These are phyloP conservation scores for Hylodesmum podocarpum DNA, from an alignment of 306 rosid genomes.

Conservation along the genomic window DNA sequence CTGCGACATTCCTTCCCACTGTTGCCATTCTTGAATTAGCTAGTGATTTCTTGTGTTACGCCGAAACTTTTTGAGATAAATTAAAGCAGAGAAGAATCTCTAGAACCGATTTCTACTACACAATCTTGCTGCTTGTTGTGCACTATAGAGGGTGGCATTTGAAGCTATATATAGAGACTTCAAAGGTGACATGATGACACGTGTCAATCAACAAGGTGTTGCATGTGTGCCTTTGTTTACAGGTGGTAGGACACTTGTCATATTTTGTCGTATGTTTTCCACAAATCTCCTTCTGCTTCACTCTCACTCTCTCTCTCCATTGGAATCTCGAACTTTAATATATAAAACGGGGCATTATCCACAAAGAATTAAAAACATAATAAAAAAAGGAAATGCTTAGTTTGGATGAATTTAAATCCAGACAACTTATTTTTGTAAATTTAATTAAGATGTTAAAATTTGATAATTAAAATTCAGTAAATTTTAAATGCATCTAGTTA, in stretches of 20 bases:
- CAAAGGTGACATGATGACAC: slow-evolving; percentile 32
- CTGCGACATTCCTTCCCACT: slow-evolving; percentile 74
- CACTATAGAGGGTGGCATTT: background rate
- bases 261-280: background rate
- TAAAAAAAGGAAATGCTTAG: background rate
- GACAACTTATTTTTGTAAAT: too few species aligned
- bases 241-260: slow-evolving; percentile 83
- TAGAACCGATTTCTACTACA: slow-evolving; percentile 11
- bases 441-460: background rate
- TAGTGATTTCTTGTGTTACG: background rate
- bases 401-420: background rate
- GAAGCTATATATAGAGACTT: slow-evolving; percentile 31
- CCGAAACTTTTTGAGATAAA: background rate
- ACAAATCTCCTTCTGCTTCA: background rate
- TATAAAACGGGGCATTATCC: slow-evolving; percentile 43
- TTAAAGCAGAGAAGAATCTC: background rate
- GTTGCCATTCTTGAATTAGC: slow-evolving; percentile 54
- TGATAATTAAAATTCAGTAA: too few species aligned
- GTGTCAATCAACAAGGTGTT: slow-evolving; percentile 42
- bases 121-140: background rate
- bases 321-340: slow-evolving; percentile 14
- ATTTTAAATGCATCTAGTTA: background rate
- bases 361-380: too few species aligned
- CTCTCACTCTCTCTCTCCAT: background rate
- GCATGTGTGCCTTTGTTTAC: slow-evolving; percentile 53